A percentile compares a stretch with the other conserved stretches of the same genome.
Conservation (phyloP, 192 early-diverging fungal genomes). For the Rhizophagus prolifer region DNA sequence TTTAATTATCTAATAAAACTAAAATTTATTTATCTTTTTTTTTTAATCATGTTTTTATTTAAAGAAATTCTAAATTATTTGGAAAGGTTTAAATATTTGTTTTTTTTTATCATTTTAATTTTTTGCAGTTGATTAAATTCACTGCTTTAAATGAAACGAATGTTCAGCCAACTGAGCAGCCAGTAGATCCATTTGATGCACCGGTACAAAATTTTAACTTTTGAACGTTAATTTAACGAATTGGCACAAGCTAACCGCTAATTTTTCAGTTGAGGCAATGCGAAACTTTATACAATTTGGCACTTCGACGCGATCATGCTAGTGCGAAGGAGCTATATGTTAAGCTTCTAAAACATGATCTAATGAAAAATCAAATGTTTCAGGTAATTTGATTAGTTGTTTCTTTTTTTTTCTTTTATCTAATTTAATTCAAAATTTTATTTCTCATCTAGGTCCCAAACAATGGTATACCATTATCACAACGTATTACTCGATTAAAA, state of each 20-base stretch:
- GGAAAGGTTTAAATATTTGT: not conserved
- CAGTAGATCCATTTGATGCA: constrained; percentile 4
- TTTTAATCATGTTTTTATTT: not conserved
- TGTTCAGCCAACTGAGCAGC: not conserved
- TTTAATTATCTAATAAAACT: too few relatives aligned
- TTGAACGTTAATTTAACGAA: not conserved
- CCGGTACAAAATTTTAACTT: not conserved
- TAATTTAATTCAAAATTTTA: not conserved
- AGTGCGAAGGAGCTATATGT: not conserved
- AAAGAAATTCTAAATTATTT: not conserved
- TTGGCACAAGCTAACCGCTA: not conserved
- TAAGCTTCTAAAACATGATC: not conserved
- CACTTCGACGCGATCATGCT: not conserved
- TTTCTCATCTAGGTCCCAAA: not conserved
- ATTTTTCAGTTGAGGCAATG: constrained; percentile 1
- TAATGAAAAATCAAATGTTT: constrained; percentile 1
- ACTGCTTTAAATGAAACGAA: not conserved
- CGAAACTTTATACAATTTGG: constrained; percentile 20
- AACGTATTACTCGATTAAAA: constrained; percentile 17
- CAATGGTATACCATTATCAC: not conserved
- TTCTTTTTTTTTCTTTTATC: too few relatives aligned
- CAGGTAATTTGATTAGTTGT: not conserved
- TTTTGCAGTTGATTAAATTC: constrained; percentile 13
- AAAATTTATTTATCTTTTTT: not conserved
- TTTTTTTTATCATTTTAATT: not conserved